These are phyloP conservation scores for Salix caprea DNA, from an alignment of 345 rosid species.

Conservation along the genomic window DNA sequence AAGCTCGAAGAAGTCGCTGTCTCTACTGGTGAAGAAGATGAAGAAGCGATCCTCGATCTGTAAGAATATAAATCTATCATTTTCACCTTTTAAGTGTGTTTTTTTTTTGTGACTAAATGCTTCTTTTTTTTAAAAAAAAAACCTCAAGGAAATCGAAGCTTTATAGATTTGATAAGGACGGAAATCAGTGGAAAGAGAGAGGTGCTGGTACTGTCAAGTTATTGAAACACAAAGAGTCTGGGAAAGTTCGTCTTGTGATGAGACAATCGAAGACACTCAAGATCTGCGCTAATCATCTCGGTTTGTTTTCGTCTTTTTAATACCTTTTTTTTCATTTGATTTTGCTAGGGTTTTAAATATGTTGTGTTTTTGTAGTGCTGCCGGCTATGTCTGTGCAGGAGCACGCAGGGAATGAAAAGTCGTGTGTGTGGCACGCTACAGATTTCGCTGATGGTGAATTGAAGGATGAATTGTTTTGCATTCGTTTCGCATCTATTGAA, in stretches of 20 bases:
- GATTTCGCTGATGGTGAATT: conserved; percentile 72
- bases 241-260: conserved; percentile 85
- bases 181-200: conserved; percentile 90
- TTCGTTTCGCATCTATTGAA: conserved; percentile 61
- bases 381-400: conserved; percentile 53
- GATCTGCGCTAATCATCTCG: conserved; percentile 96
- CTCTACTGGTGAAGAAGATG: conserved; percentile 87
- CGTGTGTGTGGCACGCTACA: conserved; percentile 70
- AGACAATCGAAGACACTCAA: conserved; percentile 92
- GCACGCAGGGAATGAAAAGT: conserved; percentile 70
- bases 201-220: conserved; percentile 89
- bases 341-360: neutral
- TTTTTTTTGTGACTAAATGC: neutral
- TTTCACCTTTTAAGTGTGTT: neutral
- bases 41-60: conserved; percentile 76
- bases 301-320: conserved; percentile 29
- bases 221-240: conserved; percentile 65
- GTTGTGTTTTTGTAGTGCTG: conserved; percentile 27
- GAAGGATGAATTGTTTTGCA: conserved; percentile 76
- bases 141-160: conserved; percentile 78
- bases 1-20: conserved; percentile 78
- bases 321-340: neutral
- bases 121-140: conserved; percentile 30
- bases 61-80: conserved; percentile 18
- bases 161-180: conserved; percentile 80